Conservation (phyloP, 768 basidiomycete species). For the Pholiota microspora region DNA sequence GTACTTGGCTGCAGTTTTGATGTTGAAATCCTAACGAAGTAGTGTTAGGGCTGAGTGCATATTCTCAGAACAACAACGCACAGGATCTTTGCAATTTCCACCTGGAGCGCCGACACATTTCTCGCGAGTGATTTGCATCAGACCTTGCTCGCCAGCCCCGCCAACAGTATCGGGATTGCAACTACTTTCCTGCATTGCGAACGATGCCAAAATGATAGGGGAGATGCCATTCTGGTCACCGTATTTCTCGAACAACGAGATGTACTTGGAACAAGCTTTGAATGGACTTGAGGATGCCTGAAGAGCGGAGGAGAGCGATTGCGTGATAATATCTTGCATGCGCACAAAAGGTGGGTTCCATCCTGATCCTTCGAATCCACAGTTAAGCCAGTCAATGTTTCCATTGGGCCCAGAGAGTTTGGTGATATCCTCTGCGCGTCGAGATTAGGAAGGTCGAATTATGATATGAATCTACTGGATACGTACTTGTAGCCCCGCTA, state of each 20-base stretch:
- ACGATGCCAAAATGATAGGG: conserved; percentile 76
- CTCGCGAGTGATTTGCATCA: conserved; percentile 83
- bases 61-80: conserved; percentile 19
- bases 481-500: conserved; percentile 48
- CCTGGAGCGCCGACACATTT: conserved; percentile 65
- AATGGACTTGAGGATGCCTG: conserved; percentile 53
- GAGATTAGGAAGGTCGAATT: neutral
- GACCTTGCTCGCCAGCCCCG: conserved; percentile 77
- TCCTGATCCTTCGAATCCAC: conserved; percentile 58
- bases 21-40: conserved; percentile 62
- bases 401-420: conserved; percentile 63
- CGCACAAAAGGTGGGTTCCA: conserved; percentile 73
- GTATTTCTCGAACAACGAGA: conserved; percentile 58
- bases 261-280: conserved; percentile 49
- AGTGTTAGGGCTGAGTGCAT: neutral
- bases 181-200: conserved; percentile 83
- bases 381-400: conserved; percentile 74
- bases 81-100: conserved; percentile 46
- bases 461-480: neutral
- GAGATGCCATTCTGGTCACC: conserved; percentile 52
- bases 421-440: conserved; percentile 43
- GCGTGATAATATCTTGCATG: conserved; percentile 47
- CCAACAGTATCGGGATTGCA: conserved; percentile 71
- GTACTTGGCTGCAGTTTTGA: conserved; percentile 60
- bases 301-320: conserved; percentile 46